Conservation (phyloP, 2,329 filamentous ascomycete genomes). For the Eurotiales sp. region DNA sequence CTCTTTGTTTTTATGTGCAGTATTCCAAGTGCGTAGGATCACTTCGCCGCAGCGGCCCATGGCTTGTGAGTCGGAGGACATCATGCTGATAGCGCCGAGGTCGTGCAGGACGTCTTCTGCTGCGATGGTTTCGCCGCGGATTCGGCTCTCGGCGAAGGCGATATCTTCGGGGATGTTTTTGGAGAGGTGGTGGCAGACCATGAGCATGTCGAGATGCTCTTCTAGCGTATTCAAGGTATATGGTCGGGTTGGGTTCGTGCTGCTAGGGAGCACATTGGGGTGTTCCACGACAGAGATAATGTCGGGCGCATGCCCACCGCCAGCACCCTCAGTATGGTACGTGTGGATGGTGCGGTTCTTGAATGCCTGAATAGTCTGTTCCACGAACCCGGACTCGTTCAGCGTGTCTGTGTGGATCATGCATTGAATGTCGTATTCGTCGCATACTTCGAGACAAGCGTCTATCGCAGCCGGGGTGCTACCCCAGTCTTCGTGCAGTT, state of each 20-base stretch:
- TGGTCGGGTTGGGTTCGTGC: slow-evolving; percentile 87
- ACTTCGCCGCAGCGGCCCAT: slow-evolving; percentile 97
- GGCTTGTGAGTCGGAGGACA: slow-evolving; percentile 91
- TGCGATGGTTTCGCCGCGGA: slow-evolving; percentile 92
- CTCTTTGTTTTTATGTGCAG: slow-evolving; percentile 91
- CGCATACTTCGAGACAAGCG: slow-evolving; percentile 77
- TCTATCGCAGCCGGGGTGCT: slow-evolving; percentile 88
- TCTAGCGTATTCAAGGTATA: slow-evolving; percentile 91
- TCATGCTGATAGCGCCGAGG: slow-evolving; percentile 93
- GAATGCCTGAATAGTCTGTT: slow-evolving; percentile 82
- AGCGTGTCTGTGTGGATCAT: slow-evolving; percentile 94
- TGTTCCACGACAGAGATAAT: slow-evolving; percentile 93
- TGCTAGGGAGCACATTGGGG: slow-evolving; percentile 80
- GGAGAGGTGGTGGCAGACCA: slow-evolving; percentile 94
- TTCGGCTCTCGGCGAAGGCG: slow-evolving; percentile 89
- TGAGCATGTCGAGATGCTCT: slow-evolving; percentile 96
- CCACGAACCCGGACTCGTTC: slow-evolving; percentile 96
- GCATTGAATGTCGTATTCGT: slow-evolving; percentile 87
- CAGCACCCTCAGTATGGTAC: slow-evolving; percentile 94
- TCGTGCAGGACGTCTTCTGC: slow-evolving; percentile 96
- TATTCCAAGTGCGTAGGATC: slow-evolving; percentile 90
- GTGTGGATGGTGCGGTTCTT: slow-evolving; percentile 87
- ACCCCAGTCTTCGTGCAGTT: slow-evolving; percentile 96
- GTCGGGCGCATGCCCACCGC: slow-evolving; percentile 90
- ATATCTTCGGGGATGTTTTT: slow-evolving; percentile 94